phyloP scores from a whole-genome alignment of 768 basidiomycete genomes.

The Phlegmacium glaucopus region DNA sequence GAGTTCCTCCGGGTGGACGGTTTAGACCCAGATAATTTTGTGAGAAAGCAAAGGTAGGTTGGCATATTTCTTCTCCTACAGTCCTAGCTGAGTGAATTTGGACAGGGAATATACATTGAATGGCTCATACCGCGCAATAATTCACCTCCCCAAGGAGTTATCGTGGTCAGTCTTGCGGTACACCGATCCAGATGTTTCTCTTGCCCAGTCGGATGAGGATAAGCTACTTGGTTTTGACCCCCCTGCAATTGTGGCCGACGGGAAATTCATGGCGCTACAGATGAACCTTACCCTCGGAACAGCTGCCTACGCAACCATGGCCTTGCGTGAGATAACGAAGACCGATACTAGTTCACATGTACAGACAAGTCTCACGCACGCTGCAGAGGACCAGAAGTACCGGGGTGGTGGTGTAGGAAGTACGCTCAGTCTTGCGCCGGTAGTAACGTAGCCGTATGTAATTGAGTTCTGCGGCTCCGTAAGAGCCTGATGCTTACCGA shows the following conservation, averaged over 20 bases:
- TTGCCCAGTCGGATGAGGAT: constrained; percentile 96
- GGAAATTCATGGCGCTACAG: constrained; percentile 86
- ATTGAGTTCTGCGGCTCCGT: too few species aligned
- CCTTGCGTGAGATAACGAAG: constrained; percentile 90
- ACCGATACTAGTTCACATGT: constrained; percentile 92
- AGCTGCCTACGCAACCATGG: constrained; percentile 98
- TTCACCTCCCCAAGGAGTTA: constrained; percentile 80
- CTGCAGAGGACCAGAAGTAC: constrained; percentile 82
- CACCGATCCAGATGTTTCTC: constrained; percentile 88
- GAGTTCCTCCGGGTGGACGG: constrained; percentile 84
- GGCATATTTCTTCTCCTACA: neutral
- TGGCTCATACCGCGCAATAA: constrained; percentile 90
- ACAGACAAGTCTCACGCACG: constrained; percentile 75
- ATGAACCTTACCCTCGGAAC: constrained; percentile 83
- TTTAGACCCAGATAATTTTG: constrained; percentile 85
- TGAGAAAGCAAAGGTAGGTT: constrained; percentile 82
- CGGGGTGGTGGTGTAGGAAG: constrained; percentile 47
- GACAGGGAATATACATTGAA: constrained; percentile 85
- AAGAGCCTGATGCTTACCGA: too few species aligned
- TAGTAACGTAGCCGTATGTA: neutral
- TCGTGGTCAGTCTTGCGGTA: constrained; percentile 83
- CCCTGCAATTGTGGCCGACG: constrained; percentile 62
- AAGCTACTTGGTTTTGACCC: constrained; percentile 77
- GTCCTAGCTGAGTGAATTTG: constrained; percentile 2
- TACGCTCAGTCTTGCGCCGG: constrained; percentile 2